A percentile compares a stretch with the other conserved stretches of the same genome.
phyloP scores from a whole-genome alignment of 2,329 filamentous ascomycete genomes.

The Cladobotryum protrusum region DNA sequence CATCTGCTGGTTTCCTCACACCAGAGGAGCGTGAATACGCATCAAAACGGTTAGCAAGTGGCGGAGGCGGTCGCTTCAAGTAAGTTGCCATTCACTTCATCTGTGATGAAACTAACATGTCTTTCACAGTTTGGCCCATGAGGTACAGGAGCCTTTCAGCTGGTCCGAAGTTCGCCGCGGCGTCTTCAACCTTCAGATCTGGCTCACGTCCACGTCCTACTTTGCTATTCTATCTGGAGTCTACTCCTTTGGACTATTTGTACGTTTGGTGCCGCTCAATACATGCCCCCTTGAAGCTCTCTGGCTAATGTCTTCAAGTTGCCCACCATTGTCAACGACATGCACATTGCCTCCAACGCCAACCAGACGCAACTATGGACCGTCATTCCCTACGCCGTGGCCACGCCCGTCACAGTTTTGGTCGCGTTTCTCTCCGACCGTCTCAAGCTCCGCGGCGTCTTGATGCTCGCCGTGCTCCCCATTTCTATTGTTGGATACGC shows the following conservation, averaged over 20 bases:
- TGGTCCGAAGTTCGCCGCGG: conserved; percentile 60
- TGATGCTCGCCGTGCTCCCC: conserved; percentile 59
- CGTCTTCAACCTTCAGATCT: conserved; percentile 53
- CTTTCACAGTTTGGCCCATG: conserved; percentile 17
- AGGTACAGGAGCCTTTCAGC: conserved; percentile 42
- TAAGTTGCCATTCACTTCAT: conserved; percentile 12
- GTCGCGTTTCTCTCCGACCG: conserved; percentile 55
- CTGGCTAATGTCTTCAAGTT: conserved; percentile 31
- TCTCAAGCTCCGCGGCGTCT: conserved; percentile 50
- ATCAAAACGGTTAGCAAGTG: conserved; percentile 35
- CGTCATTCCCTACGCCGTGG: conserved; percentile 58
- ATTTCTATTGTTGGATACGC: conserved; percentile 61
- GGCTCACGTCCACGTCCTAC: conserved; percentile 57
- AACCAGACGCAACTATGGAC: conserved; percentile 57
- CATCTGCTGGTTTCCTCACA: conserved; percentile 48
- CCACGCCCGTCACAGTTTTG: conserved; percentile 48
- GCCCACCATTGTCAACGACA: conserved; percentile 57
- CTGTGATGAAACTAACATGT: neutral
- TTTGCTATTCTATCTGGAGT: conserved; percentile 53
- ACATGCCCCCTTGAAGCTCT: neutral
- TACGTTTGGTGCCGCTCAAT: conserved; percentile 24
- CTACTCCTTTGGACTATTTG: conserved; percentile 60
- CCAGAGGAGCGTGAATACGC: conserved; percentile 46
- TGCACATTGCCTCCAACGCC: conserved; percentile 46
- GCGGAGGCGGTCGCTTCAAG: conserved; percentile 30